These are phyloP conservation scores for Lentinula edodes DNA, from an alignment of 768 basidiomycete species.

Conservation along the genomic window DNA sequence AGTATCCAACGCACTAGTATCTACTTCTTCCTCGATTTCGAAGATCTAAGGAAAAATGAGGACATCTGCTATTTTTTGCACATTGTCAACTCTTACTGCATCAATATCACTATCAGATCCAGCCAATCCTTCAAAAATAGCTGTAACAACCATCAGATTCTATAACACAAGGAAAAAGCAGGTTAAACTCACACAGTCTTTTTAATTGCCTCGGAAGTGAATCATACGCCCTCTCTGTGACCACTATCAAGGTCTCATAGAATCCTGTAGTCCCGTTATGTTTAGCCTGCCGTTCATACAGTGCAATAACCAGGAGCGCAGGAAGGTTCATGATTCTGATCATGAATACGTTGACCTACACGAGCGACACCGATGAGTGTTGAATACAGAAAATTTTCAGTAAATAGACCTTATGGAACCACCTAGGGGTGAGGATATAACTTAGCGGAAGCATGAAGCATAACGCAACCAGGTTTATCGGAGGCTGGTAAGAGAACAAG, in stretches of 20 bases:
- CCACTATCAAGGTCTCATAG: conserved; percentile 64
- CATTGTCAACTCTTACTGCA: conserved; percentile 33
- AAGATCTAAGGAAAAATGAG: conserved; percentile 52
- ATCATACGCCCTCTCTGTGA: conserved; percentile 68
- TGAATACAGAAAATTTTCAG: conserved; percentile 11
- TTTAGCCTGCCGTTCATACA: conserved; percentile 85
- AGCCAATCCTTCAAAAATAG: conserved; percentile 74
- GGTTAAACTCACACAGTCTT: conserved; percentile 54
- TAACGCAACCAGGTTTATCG: conserved; percentile 84
- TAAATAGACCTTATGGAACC: conserved; percentile 87
- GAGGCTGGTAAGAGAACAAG: conserved; percentile 91
- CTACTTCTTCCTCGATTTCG: conserved; percentile 66
- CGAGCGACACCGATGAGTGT: conserved; percentile 9
- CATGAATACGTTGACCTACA: conserved; percentile 80
- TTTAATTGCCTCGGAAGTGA: conserved; percentile 72
- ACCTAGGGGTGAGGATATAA: conserved; percentile 84
- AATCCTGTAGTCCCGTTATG: conserved; percentile 57
- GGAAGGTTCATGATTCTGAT: conserved; percentile 85
- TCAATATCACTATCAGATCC: conserved; percentile 72
- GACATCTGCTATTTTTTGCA: not conserved
- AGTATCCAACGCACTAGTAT: conserved; percentile 53
- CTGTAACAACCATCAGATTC: conserved; percentile 29
- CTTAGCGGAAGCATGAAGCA: conserved; percentile 83
- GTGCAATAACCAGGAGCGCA: conserved; percentile 69
- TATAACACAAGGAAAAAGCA: conserved; percentile 1